A percentile compares a stretch with the other conserved stretches of the same genome.
These are phyloP conservation scores for Euphrasia arctica DNA, from an alignment of 305 asterid genomes.

Conservation along the genomic window DNA sequence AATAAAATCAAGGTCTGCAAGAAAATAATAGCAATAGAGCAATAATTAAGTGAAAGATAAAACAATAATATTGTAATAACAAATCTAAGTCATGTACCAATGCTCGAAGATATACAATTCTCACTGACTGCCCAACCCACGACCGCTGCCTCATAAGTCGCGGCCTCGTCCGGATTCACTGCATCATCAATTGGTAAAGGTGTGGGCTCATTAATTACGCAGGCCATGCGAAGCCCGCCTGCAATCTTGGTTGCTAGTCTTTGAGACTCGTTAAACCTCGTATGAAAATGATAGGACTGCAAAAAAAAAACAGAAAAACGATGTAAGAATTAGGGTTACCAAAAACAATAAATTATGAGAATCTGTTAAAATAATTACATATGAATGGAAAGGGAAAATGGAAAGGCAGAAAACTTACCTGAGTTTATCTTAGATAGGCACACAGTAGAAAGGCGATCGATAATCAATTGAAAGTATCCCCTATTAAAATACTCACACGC, in stretches of 20 bases:
- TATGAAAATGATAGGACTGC: no score
- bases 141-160: slow-evolving; percentile 25
- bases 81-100: not conserved
- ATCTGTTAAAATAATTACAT: no score
- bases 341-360: no score
- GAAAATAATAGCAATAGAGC: not conserved
- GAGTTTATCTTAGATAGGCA: no score
- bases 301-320: no score
- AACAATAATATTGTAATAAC: not conserved
- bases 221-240: slow-evolving; percentile 28
- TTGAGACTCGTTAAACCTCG: slow-evolving; percentile 33
- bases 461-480: no score
- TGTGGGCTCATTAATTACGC: slow-evolving; percentile 24
- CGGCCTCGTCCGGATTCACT: slow-evolving; percentile 28
- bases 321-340: no score
- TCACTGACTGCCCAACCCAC: slow-evolving; percentile 11
- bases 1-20: slow-evolving; percentile 21
- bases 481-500: no score
- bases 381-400: no score
- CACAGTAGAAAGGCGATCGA: no score
- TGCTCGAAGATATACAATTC: not conserved
- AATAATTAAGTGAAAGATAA: not conserved
- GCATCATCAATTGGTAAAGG: slow-evolving; percentile 18
- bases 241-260: slow-evolving; percentile 33
- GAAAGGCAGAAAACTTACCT: no score